Evolutionary conservation across 2,329 filamentous ascomycete species (phyloP), one percentile per base, ranked within the genome.

Genomic region (Fusarium graminum): DNA sequence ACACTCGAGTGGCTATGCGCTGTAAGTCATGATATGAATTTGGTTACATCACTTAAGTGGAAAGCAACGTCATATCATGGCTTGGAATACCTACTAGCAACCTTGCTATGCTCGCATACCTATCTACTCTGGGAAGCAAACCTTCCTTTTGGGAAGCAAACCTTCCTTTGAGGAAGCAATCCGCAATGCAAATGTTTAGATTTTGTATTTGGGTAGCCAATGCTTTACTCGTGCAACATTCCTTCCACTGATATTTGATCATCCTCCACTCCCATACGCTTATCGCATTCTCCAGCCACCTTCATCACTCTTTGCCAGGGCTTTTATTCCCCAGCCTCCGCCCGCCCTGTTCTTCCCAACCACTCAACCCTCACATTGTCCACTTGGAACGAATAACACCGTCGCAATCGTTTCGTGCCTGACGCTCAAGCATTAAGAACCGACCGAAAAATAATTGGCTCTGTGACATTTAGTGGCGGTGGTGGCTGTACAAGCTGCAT

Each of bases 251-350:
- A 46, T 42, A 63, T 46, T 52, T 59, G 38, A 58, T 63, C 51
- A 26, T 51, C 58, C 41, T 44, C 25, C 39, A 51, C 39, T 44
- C 9, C 16, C 32, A 50, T 36, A 34, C 40, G 41, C 42, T 64
- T 55, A 22, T 57, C 65, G 54, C 54, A 17, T 25, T 47, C 22
- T 61, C 65, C 65, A 67, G 60, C 65, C 65, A 67, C 65, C 65
- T 51, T 29, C 41, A 56, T 57, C 46, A 43, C 50, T 29, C 41
- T 36, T 51, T 52, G 50, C 47, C 44, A 57, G 51, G 59, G 46
- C 30, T 43, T 14, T 61, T 55, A 47, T 61, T 45, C 34, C 59
- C 64, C 65, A 67, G 52, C 65, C 65, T 65, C 65, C 60, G 43
- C 43, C 43, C 44, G 7, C 44, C 49, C 39, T 40, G 30, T 32